These are phyloP conservation scores for Hanseniaspora sp. DNA, from an alignment of 1,139 yeast species.

Conservation along the genomic window DNA sequence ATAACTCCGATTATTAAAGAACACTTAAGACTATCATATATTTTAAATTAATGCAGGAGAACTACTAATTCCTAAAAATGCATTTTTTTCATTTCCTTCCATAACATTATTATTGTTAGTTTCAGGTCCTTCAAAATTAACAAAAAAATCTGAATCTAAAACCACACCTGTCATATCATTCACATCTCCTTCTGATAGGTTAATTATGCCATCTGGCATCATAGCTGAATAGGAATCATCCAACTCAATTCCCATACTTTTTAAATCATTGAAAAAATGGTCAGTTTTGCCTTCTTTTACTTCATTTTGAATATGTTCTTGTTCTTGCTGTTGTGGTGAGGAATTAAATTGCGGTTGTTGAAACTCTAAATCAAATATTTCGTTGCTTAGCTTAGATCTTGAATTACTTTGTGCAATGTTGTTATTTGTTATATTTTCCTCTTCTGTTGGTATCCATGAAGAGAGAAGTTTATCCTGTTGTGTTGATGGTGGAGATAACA, in stretches of 20 bases:
- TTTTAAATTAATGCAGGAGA: not conserved
- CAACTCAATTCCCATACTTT: slow-evolving; percentile 7
- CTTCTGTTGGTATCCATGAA: not conserved
- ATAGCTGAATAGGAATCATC: not conserved
- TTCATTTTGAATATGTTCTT: not conserved
- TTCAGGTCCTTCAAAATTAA: not conserved
- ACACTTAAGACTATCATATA: not conserved
- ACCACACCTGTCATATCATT: not conserved
- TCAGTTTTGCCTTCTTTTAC: not conserved
- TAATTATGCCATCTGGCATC: not conserved
- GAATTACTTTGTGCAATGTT: not conserved
- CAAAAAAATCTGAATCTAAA: not conserved
- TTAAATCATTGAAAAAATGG: slow-evolving; percentile 5
- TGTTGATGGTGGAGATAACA: not conserved
- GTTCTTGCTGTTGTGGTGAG: not conserved
- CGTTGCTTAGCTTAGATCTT: slow-evolving; percentile 10
- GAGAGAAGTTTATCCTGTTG: not conserved
- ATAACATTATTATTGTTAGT: not conserved
- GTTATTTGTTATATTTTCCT: not conserved
- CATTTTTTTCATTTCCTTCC: not conserved
- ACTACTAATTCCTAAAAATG: not conserved
- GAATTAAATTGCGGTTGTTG: not conserved
- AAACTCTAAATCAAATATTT: slow-evolving; percentile 2
- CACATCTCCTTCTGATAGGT: not conserved
- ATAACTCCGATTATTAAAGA: not conserved